Evolutionary conservation across 225 moss, liverwort and hornwort genomes (phyloP), one percentile per base, ranked within the genome.

Genomic region (Neckera pumila): DNA sequence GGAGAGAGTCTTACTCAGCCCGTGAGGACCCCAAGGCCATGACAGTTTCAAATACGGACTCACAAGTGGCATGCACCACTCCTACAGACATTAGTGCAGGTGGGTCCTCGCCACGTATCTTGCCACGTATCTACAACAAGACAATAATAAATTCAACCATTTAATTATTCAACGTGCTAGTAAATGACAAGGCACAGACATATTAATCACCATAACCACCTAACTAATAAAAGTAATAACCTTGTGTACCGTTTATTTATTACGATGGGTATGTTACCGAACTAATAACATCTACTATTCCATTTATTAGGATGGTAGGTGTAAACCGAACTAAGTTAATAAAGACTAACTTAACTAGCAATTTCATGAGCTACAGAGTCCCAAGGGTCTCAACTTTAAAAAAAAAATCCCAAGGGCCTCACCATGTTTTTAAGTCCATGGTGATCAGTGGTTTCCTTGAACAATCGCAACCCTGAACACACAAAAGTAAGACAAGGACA

Each of bases 21-120:
- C 99, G 90, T 77, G 97, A 96, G 70, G 95, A 89, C 30, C 95
- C 97, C 92, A 99, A 93, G 80, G 94, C 93, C 99, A 99, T 96
- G 84, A 97, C 94, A 84, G 96, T 96, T 87, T 91, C 92, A 85
- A 99, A 99, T 64, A 99, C 94, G 88, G 95, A 94, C 91, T 97
- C 99, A 74, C 99, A 99, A 20, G 96, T 91, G 56, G 95, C 97
- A 87, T 96, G 90, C 80, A 99, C 97, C 86, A 96, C 95, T 90
- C 99, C 99, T 38, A 99, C 99, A 69, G 97, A 84, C 99, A 99
- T 99, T 47, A 99, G 81, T 45, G 99, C 99, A 92, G 99, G 97
- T 88, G 95, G 97, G 58, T 99, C 99, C 92, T 99, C 96, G 82
- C 96, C 96, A 67, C 94, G 96, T 28, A 97, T 92, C 96, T 96